These are phyloP conservation scores for Alternaria sp. DNA, from an alignment of 2,329 filamentous ascomycete species.

Conservation along the genomic window DNA sequence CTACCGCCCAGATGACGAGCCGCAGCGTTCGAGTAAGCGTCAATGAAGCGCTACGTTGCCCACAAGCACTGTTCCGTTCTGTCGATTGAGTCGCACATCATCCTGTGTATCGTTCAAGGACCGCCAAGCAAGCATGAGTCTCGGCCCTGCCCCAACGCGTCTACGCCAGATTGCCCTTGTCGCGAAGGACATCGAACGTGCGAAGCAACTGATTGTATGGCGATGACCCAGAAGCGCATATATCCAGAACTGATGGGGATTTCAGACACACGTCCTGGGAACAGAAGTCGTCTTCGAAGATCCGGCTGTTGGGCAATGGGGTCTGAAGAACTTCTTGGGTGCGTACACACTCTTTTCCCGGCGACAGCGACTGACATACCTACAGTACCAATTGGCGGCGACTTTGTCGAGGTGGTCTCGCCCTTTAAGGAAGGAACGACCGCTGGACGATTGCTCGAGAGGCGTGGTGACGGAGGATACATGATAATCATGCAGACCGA, in stretches of 20 bases:
- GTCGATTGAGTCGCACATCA: neutral
- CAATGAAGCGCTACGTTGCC: neutral
- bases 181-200: slow-evolving; percentile 36
- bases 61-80: neutral
- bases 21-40: slow-evolving; percentile 5
- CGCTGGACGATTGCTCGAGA: slow-evolving; percentile 52
- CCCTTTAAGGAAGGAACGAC: slow-evolving; percentile 51
- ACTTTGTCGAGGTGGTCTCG: slow-evolving; percentile 55
- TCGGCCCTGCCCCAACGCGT: slow-evolving; percentile 37
- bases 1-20: neutral
- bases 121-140: slow-evolving; percentile 3
- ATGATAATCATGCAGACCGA: slow-evolving; percentile 60
- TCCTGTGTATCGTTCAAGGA: slow-evolving; percentile 9
- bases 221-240: too few species aligned
- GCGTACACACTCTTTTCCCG: neutral
- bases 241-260: slow-evolving; percentile 4
- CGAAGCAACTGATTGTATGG: slow-evolving; percentile 38
- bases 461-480: slow-evolving; percentile 57
- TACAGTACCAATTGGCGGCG: slow-evolving; percentile 54
- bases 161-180: slow-evolving; percentile 49
- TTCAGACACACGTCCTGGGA: slow-evolving; percentile 49
- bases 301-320: slow-evolving; percentile 50
- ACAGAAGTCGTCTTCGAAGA: slow-evolving; percentile 53
- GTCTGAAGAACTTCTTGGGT: slow-evolving; percentile 54
- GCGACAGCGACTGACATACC: slow-evolving; percentile 2